phyloP scores from a whole-genome alignment of 2,329 filamentous ascomycete species.

The Epichloe glyceriae region DNA sequence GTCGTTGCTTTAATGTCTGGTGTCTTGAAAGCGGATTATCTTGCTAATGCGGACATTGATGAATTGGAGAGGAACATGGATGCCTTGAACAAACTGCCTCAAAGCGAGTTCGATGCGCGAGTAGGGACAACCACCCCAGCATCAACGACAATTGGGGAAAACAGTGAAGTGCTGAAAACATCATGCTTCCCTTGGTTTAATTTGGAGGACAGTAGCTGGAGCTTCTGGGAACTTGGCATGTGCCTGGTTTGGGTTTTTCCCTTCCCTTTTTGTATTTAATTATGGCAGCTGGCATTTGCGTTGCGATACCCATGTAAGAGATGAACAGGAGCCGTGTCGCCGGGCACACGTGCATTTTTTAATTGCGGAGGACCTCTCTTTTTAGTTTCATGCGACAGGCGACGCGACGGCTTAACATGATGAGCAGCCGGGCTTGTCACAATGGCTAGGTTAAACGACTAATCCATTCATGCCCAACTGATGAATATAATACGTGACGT shows the following conservation, averaged over 20 bases:
- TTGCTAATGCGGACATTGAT: conserved; percentile 15
- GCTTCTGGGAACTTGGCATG: background rate
- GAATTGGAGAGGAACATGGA: conserved; percentile 16
- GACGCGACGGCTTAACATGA: background rate
- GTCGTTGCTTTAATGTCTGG: conserved; percentile 17
- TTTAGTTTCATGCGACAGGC: background rate
- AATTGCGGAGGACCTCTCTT: background rate
- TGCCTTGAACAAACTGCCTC: conserved; percentile 13
- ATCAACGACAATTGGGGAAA: background rate
- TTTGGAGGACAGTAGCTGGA: background rate
- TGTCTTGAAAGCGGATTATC: conserved; percentile 12
- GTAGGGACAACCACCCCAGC: background rate
- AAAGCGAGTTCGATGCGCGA: conserved; percentile 13
- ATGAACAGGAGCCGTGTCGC: background rate
- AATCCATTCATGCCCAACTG: too few relatives aligned
- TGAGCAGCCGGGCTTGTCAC: too few relatives aligned
- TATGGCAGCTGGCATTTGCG: background rate
- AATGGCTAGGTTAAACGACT: too few relatives aligned
- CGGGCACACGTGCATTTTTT: background rate
- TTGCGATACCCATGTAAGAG: conserved; percentile 4
- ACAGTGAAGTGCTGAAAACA: background rate
- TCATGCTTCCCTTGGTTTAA: background rate
- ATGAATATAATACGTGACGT: too few relatives aligned
- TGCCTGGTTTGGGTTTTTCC: background rate
- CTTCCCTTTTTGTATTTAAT: background rate